Conservation (phyloP, 2,329 filamentous ascomycete species). For the Trichoderma pleuroti region DNA sequence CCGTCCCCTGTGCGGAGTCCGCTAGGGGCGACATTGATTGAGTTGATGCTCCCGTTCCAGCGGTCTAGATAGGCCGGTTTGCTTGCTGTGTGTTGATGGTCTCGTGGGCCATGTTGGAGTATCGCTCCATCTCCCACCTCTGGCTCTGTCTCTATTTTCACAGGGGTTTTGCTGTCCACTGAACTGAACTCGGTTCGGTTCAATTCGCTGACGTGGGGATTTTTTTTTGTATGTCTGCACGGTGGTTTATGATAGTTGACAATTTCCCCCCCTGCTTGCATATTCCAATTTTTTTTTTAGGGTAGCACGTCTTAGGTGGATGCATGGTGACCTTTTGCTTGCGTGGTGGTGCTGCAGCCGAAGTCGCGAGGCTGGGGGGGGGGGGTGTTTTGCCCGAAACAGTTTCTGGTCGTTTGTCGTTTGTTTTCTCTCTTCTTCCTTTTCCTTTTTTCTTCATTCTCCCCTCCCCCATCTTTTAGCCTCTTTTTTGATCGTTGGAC, state of each 20-base stretch:
- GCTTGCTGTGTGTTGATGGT: background rate
- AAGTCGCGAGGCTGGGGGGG: constrained; percentile 14
- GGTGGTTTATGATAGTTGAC: background rate
- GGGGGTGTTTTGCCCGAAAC: background rate
- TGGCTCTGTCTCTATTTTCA: background rate
- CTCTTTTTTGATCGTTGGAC: background rate
- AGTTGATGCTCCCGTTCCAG: background rate
- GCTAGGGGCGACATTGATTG: background rate
- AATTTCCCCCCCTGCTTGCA: background rate
- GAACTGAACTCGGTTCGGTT: background rate
- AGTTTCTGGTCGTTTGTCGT: background rate
- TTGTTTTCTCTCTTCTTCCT: background rate
- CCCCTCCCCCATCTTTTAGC: background rate
- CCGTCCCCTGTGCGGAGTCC: background rate
- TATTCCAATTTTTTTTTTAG: background rate
- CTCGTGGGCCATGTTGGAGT: no score
- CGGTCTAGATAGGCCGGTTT: background rate
- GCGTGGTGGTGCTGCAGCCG: background rate
- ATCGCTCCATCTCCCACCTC: no score
- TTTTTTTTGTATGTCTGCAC: background rate
- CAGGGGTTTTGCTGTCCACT: background rate
- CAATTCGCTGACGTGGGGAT: constrained; percentile 10
- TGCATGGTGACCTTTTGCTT: background rate
- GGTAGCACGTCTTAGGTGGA: background rate
- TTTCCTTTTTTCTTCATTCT: background rate